Evolutionary conservation across 148 eudicot species (phyloP), one percentile per base, ranked within the genome.

Genomic region (Camellia lanceoleosa): DNA sequence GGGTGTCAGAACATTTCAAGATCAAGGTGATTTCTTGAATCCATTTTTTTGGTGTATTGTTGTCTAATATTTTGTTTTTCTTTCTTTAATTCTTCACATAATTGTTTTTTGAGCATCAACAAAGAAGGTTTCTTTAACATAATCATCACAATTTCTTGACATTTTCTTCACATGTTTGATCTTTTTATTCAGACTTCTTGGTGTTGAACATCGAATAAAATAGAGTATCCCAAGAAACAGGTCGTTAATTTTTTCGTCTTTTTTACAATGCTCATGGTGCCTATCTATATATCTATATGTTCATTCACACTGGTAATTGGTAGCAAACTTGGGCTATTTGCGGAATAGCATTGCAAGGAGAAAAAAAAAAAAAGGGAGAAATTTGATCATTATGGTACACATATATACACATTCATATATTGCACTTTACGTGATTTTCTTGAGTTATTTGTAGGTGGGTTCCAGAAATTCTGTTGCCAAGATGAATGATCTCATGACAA

Each of bases 401-500:
- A 23, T 23, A 23, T 56, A 7, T 41, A 6, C n/a, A 19, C 16
- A 5, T 16, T 5, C 16, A 2, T 7, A 30, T 73, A 73, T 23
- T 52, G 16, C 11, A 51, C 41, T 38, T 5, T 9, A 18, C 44
- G 15, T 9, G 5, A 5, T 70, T 42, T 72, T 63, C 55, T 56
- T 5, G 60, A 46, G 20, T 81, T 16, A 20, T 74, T 77, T 15
- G 30, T 82, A 87, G 89, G 86, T 78, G 80, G 82, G 76, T 30
- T 59, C 83, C 70, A 30, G 63, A 70, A 74, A 56, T 61, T 41
- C 51, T 60, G 62, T 19, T 20, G 1, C 75, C 15, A 90, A 88
- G 78, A 95, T 94, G 95, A 95, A 95, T 75, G 97, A 95, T 84
- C 87, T 93, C 30, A 91, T 95, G 98, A 91, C 96, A 11, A 89